A percentile compares a stretch with the other conserved stretches of the same genome.
Evolutionary conservation across 106 monocot species (phyloP).

Genomic region (Xerophyta viscosa): DNA sequence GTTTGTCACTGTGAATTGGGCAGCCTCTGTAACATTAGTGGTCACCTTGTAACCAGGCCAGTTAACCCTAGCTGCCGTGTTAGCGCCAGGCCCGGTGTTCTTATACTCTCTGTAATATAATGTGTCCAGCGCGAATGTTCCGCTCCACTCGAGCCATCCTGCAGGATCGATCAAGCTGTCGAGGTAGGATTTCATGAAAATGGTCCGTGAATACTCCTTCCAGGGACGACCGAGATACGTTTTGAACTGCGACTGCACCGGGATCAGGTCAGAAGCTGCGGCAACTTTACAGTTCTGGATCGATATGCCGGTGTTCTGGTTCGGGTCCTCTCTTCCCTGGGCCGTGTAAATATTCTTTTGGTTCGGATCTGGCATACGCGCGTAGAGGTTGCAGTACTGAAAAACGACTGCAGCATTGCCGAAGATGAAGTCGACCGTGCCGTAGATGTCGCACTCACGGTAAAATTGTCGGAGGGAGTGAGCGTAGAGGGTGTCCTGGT

Average conservation of each 20-base stretch:
- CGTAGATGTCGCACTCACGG: conserved; percentile 25
- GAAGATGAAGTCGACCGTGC: conserved; percentile 41
- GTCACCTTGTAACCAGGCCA: conserved; percentile 38
- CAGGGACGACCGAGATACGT: conserved; percentile 40
- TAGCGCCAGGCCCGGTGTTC: conserved; percentile 29
- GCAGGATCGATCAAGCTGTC: conserved; percentile 12
- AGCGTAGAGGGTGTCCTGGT: conserved; percentile 41
- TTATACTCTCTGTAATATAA: conserved; percentile 33
- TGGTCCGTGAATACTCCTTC: conserved; percentile 41
- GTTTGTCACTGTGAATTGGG: conserved; percentile 34
- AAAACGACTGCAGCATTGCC: conserved; percentile 36
- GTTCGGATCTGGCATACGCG: conserved; percentile 18
- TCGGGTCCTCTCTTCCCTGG: conserved; percentile 29
- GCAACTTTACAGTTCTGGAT: conserved; percentile 22
- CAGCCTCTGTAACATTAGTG: conserved; percentile 34
- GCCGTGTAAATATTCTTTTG: conserved; percentile 30
- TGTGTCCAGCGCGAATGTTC: conserved; percentile 18
- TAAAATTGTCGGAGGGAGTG: conserved; percentile 35
- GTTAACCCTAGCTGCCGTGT: conserved; percentile 17
- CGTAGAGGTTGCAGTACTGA: conserved; percentile 25
- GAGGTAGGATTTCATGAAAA: conserved; percentile 30
- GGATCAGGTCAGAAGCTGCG: conserved; percentile 17
- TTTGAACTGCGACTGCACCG: conserved; percentile 1
- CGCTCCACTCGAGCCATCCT: conserved; percentile 36
- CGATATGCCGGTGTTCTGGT: conserved; percentile 38